Evolutionary conservation across 2,329 filamentous ascomycete genomes (phyloP).

Genomic region (Paecilomyces variotii): DNA sequence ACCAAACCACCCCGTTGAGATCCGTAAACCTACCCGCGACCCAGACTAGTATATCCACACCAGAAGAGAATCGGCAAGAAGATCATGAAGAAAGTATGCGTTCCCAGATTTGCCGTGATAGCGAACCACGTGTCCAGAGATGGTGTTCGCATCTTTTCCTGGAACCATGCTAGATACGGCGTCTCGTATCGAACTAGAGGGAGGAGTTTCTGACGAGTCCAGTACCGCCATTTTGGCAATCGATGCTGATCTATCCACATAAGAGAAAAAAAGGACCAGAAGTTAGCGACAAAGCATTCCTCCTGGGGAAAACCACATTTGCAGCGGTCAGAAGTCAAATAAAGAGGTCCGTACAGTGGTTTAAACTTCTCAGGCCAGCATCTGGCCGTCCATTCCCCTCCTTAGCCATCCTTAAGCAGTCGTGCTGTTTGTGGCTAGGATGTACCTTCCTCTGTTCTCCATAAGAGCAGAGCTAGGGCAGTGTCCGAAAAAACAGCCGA

Average conservation of each 20-base stretch:
- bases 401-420: slow-evolving; percentile 28
- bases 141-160: slow-evolving; percentile 70
- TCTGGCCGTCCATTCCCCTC: slow-evolving; percentile 31
- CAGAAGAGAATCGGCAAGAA: slow-evolving; percentile 91
- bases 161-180: slow-evolving; percentile 80
- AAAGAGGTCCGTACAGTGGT: slow-evolving; percentile 53
- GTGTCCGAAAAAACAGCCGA: neutral
- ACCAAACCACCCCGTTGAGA: slow-evolving; percentile 1
- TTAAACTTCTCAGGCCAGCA: slow-evolving; percentile 70
- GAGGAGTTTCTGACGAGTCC: slow-evolving; percentile 69
- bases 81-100: slow-evolving; percentile 98
- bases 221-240: slow-evolving; percentile 83
- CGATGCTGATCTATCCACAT: slow-evolving; percentile 61
- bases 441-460: neutral
- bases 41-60: slow-evolving; percentile 80
- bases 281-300: slow-evolving; percentile 6
- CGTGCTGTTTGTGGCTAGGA: slow-evolving; percentile 2
- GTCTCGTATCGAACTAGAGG: slow-evolving; percentile 92
- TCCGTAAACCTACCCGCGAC: slow-evolving; percentile 63
- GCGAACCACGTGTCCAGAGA: slow-evolving; percentile 94
- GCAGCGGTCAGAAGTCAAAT: slow-evolving; percentile 3
- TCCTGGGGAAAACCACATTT: neutral
- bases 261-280: neutral
- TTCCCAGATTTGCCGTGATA: slow-evolving; percentile 90
- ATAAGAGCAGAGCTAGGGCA: neutral